These are phyloP conservation scores for Hypoxylon sp. DNA, from an alignment of 2,329 filamentous ascomycete species.

Conservation along the genomic window DNA sequence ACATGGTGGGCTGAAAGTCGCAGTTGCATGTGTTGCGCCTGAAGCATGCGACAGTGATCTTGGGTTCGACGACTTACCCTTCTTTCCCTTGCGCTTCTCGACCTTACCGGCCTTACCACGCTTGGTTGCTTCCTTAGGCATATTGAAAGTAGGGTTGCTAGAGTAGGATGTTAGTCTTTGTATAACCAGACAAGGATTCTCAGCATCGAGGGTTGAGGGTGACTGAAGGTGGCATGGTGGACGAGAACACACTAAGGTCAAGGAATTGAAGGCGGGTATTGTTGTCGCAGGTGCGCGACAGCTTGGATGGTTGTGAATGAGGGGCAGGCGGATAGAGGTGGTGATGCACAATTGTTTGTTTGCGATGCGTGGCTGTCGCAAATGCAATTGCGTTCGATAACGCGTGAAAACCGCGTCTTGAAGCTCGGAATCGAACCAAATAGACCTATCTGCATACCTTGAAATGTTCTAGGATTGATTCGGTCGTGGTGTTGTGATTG, in stretches of 20 bases:
- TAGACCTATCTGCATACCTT: slow-evolving; percentile 57
- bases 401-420: slow-evolving; percentile 54
- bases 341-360: slow-evolving; percentile 38
- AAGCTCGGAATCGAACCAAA: slow-evolving; percentile 55
- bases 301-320: slow-evolving; percentile 32
- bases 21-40: neutral
- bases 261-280: slow-evolving; percentile 4
- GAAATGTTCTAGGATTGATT: slow-evolving; percentile 43
- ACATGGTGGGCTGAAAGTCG: neutral
- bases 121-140: slow-evolving; percentile 73
- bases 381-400: slow-evolving; percentile 58
- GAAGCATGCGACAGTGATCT: neutral
- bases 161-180: slow-evolving; percentile 49
- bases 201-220: neutral
- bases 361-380: slow-evolving; percentile 54
- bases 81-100: slow-evolving; percentile 71
- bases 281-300: slow-evolving; percentile 20
- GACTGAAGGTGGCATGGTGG: neutral
- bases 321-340: slow-evolving; percentile 33
- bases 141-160: slow-evolving; percentile 59
- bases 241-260: neutral
- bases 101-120: slow-evolving; percentile 66
- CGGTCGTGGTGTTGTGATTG: slow-evolving; percentile 50
- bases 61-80: slow-evolving; percentile 64
- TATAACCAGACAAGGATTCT: neutral